Base-by-base conservation (phyloP, 139 green algal species). In the Picochlorum sp. region DNA sequence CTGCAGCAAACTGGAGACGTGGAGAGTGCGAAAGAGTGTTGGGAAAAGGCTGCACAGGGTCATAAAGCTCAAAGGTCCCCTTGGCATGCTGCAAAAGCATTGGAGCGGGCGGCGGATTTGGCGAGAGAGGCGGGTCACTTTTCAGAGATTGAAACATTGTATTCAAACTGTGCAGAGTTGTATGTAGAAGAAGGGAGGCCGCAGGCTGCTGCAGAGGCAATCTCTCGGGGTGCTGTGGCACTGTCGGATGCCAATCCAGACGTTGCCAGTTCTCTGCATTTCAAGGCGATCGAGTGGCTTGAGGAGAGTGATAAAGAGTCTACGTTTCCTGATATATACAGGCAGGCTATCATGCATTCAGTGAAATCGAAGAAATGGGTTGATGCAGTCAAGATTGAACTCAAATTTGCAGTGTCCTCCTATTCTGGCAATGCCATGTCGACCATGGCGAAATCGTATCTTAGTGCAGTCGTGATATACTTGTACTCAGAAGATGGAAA, bases 51-150 rank as follows among this genome's bases (percentile, higher is more conserved):
- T 45, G 78, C 86, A 2, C 63, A 69, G 15, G 82, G 83, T 1
- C 83, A 92, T 30, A 78, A 89, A 28, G 71, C 78, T 49, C 74
- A 88, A 45, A 75, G 75, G 6, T 87, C 79, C 1, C 57, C 67
- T 1, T 95, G 81, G 81, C 86, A 94, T 45, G 82, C 87, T 4
- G 87, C 70, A 14, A 91, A 90, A 68, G 71, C 84, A 61, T 44
- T 88, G 68, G 79, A 83, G 23, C 26, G 14, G 20, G 58, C 59
- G 16, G 67, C 38, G 2, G 67, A 77, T 28, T 45, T 57, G 6
- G 68, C 67, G 4, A 54, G 24, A 13, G 67, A 67, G 13, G 24
- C 70, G 14, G 44, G 51, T 14, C 24, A 37, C 1, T 72, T 47
- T 49, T 44, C 50, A 11, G 73, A 60, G 1, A 60, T 71, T 30